Percentiles rank a stretch among this genome's conserved stretches.
These are phyloP conservation scores for Saccharomycopsis crataegensis DNA, from an alignment of 1,139 yeast species.

Conservation along the genomic window DNA sequence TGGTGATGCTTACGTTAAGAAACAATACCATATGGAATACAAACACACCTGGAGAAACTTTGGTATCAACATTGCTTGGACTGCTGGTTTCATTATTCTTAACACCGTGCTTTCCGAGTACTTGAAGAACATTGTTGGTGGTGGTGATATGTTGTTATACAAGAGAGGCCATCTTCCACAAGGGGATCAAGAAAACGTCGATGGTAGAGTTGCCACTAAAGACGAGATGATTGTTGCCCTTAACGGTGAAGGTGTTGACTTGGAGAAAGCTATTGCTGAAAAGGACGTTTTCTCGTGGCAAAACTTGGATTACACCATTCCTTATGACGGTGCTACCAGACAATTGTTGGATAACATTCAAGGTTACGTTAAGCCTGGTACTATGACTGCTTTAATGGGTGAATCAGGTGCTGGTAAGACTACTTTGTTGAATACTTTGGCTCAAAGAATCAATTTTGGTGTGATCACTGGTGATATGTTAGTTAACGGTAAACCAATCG, in stretches of 20 bases:
- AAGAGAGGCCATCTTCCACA: conserved; percentile 46
- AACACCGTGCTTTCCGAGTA: conserved; percentile 45
- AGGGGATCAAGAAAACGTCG: conserved; percentile 33
- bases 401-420: conserved; percentile 70
- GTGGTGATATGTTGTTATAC: conserved; percentile 52
- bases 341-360: conserved; percentile 47
- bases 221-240: conserved; percentile 38
- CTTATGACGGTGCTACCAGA: conserved; percentile 41
- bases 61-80: conserved; percentile 55
- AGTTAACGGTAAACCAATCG: conserved; percentile 49
- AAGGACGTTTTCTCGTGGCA: conserved; percentile 47
- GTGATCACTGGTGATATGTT: conserved; percentile 58
- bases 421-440: conserved; percentile 50
- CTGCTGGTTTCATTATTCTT: conserved; percentile 37
- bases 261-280: conserved; percentile 20
- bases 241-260: conserved; percentile 29
- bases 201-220: conserved; percentile 36
- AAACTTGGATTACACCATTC: conserved; percentile 43
- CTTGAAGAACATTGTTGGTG: conserved; percentile 44
- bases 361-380: conserved; percentile 63
- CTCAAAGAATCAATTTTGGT: conserved; percentile 53
- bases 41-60: conserved; percentile 77
- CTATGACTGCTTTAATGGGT: conserved; percentile 59
- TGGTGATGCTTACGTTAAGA: conserved; percentile 42
- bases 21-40: conserved; percentile 40